Percentiles rank a stretch among this genome's conserved stretches.
These are phyloP conservation scores for Gentiana straminea DNA, from an alignment of 257 asterid genomes.

Conservation along the genomic window DNA sequence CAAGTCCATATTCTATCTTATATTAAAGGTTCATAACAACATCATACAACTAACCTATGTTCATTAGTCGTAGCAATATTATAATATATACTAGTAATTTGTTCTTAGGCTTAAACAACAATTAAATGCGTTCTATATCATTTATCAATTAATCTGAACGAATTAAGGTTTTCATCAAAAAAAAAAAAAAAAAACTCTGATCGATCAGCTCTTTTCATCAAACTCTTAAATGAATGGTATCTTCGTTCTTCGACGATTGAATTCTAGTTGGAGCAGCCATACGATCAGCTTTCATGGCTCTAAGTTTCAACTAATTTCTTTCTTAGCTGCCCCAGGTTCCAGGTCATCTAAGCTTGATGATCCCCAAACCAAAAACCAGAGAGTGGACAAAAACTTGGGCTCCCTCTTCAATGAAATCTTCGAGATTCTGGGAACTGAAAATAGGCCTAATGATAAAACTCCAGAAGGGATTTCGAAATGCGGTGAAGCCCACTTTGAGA, in stretches of 20 bases:
- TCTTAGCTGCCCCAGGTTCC: conserved; percentile 17
- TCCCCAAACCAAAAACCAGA: conserved; percentile 13
- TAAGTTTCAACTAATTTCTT: conserved; percentile 16
- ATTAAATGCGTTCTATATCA: too few relatives aligned
- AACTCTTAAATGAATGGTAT: too few relatives aligned
- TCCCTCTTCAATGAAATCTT: conserved; percentile 63
- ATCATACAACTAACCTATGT: too few relatives aligned
- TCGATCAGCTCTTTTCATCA: too few relatives aligned
- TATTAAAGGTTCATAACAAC: too few relatives aligned
- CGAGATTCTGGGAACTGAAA: conserved; percentile 47
- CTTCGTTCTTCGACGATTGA: too few relatives aligned
- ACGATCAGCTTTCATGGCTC: conserved; percentile 9
- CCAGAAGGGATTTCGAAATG: conserved; percentile 14
- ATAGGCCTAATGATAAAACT: conserved; percentile 13
- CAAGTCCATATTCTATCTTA: too few relatives aligned
- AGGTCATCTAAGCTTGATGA: conserved; percentile 14
- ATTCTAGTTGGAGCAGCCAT: too few relatives aligned
- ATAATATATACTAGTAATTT: too few relatives aligned
- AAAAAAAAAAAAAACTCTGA: too few relatives aligned
- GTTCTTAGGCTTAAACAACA: too few relatives aligned
- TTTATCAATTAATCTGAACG: not conserved
- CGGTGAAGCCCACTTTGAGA: conserved; percentile 13
- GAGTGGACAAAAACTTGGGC: conserved; percentile 20
- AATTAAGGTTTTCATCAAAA: conserved; percentile 26
- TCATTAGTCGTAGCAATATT: too few relatives aligned